Evolutionary conservation across 371 early-diverging fungal genomes (phyloP).

Genomic region (Mortierella sp.): DNA sequence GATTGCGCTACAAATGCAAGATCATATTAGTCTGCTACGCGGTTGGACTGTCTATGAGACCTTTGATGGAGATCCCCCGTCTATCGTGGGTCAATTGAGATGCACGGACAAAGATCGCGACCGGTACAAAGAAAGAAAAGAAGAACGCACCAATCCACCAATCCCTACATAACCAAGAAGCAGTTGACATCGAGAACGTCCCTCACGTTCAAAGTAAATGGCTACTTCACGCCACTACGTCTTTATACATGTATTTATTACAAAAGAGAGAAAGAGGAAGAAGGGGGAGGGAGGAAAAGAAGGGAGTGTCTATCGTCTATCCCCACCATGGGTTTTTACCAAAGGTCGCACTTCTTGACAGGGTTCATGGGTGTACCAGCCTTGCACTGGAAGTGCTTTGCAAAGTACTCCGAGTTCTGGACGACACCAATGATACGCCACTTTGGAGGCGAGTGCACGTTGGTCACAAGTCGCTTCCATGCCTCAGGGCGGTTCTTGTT

Average conservation of each 20-base stretch:
- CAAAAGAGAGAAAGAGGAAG: no score
- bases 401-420: conserved; percentile 69
- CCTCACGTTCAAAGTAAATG: no score
- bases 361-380: conserved; percentile 64
- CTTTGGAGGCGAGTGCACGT: conserved; percentile 64
- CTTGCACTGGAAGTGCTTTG: conserved; percentile 70
- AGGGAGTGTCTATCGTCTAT: no score
- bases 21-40: conserved; percentile 76
- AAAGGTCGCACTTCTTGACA: conserved; percentile 55
- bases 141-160: neutral
- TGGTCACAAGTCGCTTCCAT: conserved; percentile 53
- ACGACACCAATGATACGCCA: conserved; percentile 71
- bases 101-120: conserved; percentile 72
- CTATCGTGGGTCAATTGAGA: conserved; percentile 71
- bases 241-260: no score
- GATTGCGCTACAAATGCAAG: conserved; percentile 91
- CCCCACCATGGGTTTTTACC: neutral
- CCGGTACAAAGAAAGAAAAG: conserved; percentile 4
- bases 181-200: no score
- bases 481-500: conserved; percentile 53
- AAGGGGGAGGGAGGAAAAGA: no score
- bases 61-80: conserved; percentile 61
- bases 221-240: no score
- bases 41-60: conserved; percentile 73
- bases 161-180: no score